These are phyloP conservation scores for Dicorynia guianensis DNA, from an alignment of 306 rosid species.

Conservation along the genomic window DNA sequence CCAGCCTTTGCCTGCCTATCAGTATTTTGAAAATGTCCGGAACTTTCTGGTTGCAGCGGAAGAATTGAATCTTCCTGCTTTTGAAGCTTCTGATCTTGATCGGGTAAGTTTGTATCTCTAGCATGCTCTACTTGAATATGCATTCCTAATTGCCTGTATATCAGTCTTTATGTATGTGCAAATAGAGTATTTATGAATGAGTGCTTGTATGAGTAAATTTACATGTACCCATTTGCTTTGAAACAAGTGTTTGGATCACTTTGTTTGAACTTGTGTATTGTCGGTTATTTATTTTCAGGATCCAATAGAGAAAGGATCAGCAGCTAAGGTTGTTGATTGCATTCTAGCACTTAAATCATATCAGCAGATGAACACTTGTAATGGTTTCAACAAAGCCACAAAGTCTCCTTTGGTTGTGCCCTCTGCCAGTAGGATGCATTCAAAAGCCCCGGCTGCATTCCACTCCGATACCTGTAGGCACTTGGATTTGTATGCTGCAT, in stretches of 20 bases:
- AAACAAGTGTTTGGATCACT: not conserved
- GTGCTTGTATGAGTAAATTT: constrained; percentile 4
- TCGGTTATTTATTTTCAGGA: constrained; percentile 62
- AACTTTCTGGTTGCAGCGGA: constrained; percentile 79
- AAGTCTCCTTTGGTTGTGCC: constrained; percentile 74
- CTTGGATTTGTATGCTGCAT: constrained; percentile 67
- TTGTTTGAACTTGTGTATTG: constrained; percentile 17
- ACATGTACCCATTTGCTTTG: not conserved
- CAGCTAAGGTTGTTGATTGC: constrained; percentile 82
- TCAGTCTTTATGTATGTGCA: constrained; percentile 12
- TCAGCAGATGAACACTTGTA: constrained; percentile 58
- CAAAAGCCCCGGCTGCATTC: constrained; percentile 55
- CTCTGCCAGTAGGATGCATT: constrained; percentile 60
- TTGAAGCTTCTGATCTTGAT: constrained; percentile 94
- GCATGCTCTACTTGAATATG: not conserved
- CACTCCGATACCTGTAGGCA: constrained; percentile 71
- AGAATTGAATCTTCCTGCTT: constrained; percentile 81
- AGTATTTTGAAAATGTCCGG: constrained; percentile 91
- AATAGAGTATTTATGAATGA: not conserved
- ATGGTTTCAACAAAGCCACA: constrained; percentile 54
- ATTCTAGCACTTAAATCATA: constrained; percentile 75
- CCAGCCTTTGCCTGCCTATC: constrained; percentile 91
- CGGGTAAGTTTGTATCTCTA: constrained; percentile 55
- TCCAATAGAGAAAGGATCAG: constrained; percentile 72
- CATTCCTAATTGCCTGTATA: constrained; percentile 9